A percentile compares a stretch with the other conserved stretches of the same genome.
These are phyloP conservation scores for Fraxinus cuspidata DNA, from an alignment of 257 asterid genomes.

Conservation along the genomic window DNA sequence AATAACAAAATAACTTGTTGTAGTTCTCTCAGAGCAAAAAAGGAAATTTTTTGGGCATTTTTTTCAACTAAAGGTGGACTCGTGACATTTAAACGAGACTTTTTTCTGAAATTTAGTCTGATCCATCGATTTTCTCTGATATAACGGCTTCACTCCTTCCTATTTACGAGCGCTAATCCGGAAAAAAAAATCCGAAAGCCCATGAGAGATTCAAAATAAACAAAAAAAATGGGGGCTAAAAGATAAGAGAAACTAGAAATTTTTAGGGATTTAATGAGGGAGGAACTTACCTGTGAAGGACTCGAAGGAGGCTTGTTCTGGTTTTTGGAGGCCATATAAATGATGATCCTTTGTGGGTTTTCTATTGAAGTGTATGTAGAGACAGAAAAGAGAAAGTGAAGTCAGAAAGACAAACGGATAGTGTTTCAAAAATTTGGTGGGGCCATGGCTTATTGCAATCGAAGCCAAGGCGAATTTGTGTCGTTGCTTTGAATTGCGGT, in stretches of 20 bases:
- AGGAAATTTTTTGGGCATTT: neutral
- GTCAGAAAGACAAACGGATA: conserved; percentile 19
- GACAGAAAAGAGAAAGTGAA: conserved; percentile 25
- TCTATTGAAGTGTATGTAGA: neutral
- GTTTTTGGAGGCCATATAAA: conserved; percentile 52
- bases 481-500: neutral
- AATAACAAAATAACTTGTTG: neutral
- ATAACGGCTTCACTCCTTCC: neutral
- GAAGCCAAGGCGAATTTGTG: conserved; percentile 35
- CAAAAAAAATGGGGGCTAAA: neutral
- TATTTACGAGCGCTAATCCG: neutral
- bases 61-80: neutral
- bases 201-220: neutral
- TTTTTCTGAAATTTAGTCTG: neutral
- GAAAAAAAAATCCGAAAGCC: neutral
- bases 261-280: neutral
- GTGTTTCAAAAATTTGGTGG: conserved; percentile 35
- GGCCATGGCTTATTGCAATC: conserved; percentile 47
- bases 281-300: conserved; percentile 38
- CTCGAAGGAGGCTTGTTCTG: conserved; percentile 53
- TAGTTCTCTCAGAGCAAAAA: neutral
- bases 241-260: neutral
- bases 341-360: conserved; percentile 29
- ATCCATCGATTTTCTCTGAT: conserved; percentile 1
- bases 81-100: neutral